Base-by-base conservation (phyloP, 164 flowering plant genomes). In the Sedum album region DNA sequence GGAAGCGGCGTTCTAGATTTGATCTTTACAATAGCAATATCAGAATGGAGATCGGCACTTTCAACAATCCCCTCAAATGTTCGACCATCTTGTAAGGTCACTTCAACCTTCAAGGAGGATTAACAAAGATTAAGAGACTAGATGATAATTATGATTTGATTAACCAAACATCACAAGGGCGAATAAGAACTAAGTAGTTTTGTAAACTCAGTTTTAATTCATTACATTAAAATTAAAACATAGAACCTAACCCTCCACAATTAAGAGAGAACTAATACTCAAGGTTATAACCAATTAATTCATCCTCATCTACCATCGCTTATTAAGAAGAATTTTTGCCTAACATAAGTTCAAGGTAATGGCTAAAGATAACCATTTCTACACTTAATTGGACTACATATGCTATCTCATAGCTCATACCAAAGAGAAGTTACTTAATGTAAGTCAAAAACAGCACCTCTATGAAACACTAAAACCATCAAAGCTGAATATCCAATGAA, bases 61-160 rank as follows among this genome's bases (percentile, higher is more conserved):
- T 86, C 74, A 63, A 93, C 93, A 31, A 77, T 83, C 61, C 96
- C 98, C 82, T 84, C 88, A 78, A 86, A 93, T 57, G 85, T 82
- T 53, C 97, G 84, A 41, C 98, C 98, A 85, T 91, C 98, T 86
- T 91, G 97, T 75, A 93, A 74, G 53, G 96, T 88, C 44, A 93
- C 98, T 69, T 85, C 91, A 76, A 93, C 91, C 98, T 93, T 80
- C 70, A 72, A 63, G 9, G 8, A 21, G 13, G 28, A 44, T 10
- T 44, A 44, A 44, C 49, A 44, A 2, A 44, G 57, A 15, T 46
- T 15, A 23, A 21, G 57, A 13, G 57, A 4, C 33, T 13, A 14
- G 33, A 26, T 57, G 33, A 13, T 18, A 57, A 20, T 53, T 55
- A 23, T 23, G 61, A 6, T 26, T 51, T 57, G 33, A 57, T 14